phyloP scores from a whole-genome alignment of 495 filamentous ascomycete species.

The Penicillium cosmopolitanum region DNA sequence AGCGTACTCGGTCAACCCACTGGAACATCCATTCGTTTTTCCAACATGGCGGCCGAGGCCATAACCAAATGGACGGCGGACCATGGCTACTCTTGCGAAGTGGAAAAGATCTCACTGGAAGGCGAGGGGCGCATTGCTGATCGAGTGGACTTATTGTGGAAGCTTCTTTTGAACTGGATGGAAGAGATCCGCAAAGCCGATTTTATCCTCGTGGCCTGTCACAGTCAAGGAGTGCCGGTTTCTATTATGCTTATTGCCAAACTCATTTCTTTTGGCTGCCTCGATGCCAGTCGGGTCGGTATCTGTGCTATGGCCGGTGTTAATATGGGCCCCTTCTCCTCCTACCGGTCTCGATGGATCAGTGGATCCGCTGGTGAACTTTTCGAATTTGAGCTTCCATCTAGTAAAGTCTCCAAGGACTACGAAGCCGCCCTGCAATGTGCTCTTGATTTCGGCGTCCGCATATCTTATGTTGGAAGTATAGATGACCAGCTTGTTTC shows the following conservation, averaged over 20 bases:
- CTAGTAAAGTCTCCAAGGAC: slow-evolving; percentile 78
- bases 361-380: slow-evolving; percentile 88
- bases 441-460: slow-evolving; percentile 74
- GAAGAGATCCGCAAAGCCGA: slow-evolving; percentile 86
- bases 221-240: slow-evolving; percentile 95
- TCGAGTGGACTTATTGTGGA: slow-evolving; percentile 90
- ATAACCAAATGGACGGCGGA: slow-evolving; percentile 79
- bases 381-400: slow-evolving; percentile 83
- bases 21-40: slow-evolving; percentile 92
- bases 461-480: slow-evolving; percentile 84
- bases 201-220: slow-evolving; percentile 85
- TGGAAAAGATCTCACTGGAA: slow-evolving; percentile 93
- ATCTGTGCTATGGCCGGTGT: slow-evolving; percentile 95
- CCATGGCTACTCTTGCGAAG: slow-evolving; percentile 65
- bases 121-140: slow-evolving; percentile 97
- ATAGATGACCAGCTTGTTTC: slow-evolving; percentile 97
- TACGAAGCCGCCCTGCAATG: slow-evolving; percentile 76
- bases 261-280: slow-evolving; percentile 77
- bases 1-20: slow-evolving; percentile 92
- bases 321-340: slow-evolving; percentile 86
- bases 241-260: slow-evolving; percentile 92
- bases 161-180: slow-evolving; percentile 91
- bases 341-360: slow-evolving; percentile 82
- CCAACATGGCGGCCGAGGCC: slow-evolving; percentile 81
- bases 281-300: slow-evolving; percentile 70